phyloP scores from a whole-genome alignment of 1,139 yeast genomes.

The Scheffersomyces segobiensis region DNA sequence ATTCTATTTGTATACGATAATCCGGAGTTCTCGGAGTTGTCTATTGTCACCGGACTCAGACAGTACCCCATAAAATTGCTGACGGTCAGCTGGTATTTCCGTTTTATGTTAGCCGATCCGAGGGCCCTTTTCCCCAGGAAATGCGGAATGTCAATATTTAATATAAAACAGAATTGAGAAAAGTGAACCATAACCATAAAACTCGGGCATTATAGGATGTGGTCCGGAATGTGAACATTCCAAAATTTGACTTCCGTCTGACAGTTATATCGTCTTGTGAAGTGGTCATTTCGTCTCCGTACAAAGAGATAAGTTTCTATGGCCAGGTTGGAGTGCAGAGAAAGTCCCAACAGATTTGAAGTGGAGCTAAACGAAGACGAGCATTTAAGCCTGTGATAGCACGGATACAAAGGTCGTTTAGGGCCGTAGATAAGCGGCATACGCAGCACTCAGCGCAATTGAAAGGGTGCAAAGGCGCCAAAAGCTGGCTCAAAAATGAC shows the following conservation, averaged over 20 bases:
- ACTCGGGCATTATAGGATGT: neutral
- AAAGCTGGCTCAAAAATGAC: neutral
- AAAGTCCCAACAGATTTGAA: neutral
- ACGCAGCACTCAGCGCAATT: neutral
- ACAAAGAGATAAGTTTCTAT: neutral
- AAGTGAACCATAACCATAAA: neutral
- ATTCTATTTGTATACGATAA: too few species aligned
- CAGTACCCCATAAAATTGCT: too few species aligned
- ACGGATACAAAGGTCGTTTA: neutral
- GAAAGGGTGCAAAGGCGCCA: neutral
- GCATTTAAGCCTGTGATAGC: neutral
- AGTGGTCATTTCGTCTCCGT: neutral
- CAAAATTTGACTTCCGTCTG: too few species aligned
- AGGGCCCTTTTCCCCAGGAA: neutral
- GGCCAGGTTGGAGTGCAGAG: neutral
- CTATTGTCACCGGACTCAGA: too few species aligned
- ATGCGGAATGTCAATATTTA: neutral
- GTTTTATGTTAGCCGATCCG: too few species aligned
- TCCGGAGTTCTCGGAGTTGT: too few species aligned
- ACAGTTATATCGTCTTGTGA: neutral
- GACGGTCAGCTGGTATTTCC: too few species aligned
- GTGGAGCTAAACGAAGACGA: neutral
- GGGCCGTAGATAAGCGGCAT: neutral
- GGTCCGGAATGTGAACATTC: neutral
- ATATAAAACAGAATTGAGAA: neutral